Evolutionary conservation across 1,284 basidiomycete genomes (phyloP).

Genomic region (Earliella scabrosa): DNA sequence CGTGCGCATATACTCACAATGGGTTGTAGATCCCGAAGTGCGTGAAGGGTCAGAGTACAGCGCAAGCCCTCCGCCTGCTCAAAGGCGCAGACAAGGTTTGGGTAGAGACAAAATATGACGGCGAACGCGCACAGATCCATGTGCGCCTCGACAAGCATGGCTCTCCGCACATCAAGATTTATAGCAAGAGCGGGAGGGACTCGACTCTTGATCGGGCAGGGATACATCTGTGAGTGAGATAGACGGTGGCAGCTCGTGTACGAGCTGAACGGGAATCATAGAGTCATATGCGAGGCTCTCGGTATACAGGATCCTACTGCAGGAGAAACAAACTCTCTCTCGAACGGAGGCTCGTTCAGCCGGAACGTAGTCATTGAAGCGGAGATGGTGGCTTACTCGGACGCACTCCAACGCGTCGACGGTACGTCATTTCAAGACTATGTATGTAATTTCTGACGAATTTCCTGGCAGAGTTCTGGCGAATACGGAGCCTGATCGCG

Average conservation of each 20-base stretch:
- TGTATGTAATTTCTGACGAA: neutral
- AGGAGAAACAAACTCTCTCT: neutral
- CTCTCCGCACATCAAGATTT: slow-evolving; percentile 66
- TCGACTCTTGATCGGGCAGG: slow-evolving; percentile 75
- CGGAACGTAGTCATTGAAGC: slow-evolving; percentile 78
- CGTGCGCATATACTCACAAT: neutral
- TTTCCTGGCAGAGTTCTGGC: slow-evolving; percentile 66
- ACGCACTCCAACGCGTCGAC: slow-evolving; percentile 53
- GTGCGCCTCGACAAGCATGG: slow-evolving; percentile 51
- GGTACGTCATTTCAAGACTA: slow-evolving; percentile 40
- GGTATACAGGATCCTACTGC: slow-evolving; percentile 40
- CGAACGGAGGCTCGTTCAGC: slow-evolving; percentile 33
- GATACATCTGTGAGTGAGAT: slow-evolving; percentile 60
- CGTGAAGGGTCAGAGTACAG: slow-evolving; percentile 64
- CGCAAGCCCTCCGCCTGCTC: slow-evolving; percentile 59
- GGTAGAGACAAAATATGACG: slow-evolving; percentile 92
- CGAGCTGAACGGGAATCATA: slow-evolving; percentile 26
- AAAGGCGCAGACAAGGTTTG: slow-evolving; percentile 54
- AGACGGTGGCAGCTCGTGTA: neutral
- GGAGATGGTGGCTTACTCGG: slow-evolving; percentile 85
- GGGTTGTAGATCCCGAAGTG: slow-evolving; percentile 77
- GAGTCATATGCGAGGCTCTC: slow-evolving; percentile 68
- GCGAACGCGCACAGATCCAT: slow-evolving; percentile 89
- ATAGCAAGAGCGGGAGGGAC: slow-evolving; percentile 84
- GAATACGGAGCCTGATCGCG: slow-evolving; percentile 61